Conservation (phyloP, 371 early-diverging fungal genomes). For the Nematocida ironsii region DNA sequence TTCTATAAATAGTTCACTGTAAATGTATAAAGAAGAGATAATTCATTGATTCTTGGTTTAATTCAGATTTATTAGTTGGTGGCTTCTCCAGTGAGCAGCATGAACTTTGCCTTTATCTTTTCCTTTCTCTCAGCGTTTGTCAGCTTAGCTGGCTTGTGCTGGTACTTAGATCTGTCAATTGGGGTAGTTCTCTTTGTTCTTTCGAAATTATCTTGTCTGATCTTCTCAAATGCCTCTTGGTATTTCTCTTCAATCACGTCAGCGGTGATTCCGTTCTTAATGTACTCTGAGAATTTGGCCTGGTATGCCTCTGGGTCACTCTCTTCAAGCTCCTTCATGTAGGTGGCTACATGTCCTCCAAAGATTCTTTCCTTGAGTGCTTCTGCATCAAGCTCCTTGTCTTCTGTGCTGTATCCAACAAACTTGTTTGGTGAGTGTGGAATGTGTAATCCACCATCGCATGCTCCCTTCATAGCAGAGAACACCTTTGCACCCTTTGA, state of each 20-base stretch:
- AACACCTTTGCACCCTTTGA: conserved; percentile 98
- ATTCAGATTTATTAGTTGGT: conserved; percentile 27
- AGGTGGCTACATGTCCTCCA: conserved; percentile 92
- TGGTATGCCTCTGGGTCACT: conserved; percentile 95
- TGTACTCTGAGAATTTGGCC: conserved; percentile 88
- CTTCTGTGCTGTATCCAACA: conserved; percentile 84
- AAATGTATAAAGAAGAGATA: too few relatives aligned
- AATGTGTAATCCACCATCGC: conserved; percentile 94
- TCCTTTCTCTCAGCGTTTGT: conserved; percentile 64
- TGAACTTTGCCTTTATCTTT: conserved; percentile 61
- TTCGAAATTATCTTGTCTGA: conserved; percentile 54
- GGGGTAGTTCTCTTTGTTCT: conserved; percentile 61
- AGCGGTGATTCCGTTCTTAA: conserved; percentile 81
- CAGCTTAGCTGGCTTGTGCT: conserved; percentile 62
- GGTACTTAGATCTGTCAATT: conserved; percentile 61
- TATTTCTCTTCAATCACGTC: conserved; percentile 91
- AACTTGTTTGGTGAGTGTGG: conserved; percentile 96
- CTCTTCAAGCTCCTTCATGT: conserved; percentile 92
- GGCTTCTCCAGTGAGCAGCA: conserved; percentile 11
- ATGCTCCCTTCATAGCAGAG: conserved; percentile 98
- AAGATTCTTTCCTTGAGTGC: conserved; percentile 91
- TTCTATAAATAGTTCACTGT: too few relatives aligned
- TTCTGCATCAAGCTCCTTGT: conserved; percentile 87
- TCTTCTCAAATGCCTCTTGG: conserved; percentile 77
- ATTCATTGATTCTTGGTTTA: background rate